Base-by-base conservation (phyloP, 2,329 filamentous ascomycete genomes). In the Ophiostoma sp. region DNA sequence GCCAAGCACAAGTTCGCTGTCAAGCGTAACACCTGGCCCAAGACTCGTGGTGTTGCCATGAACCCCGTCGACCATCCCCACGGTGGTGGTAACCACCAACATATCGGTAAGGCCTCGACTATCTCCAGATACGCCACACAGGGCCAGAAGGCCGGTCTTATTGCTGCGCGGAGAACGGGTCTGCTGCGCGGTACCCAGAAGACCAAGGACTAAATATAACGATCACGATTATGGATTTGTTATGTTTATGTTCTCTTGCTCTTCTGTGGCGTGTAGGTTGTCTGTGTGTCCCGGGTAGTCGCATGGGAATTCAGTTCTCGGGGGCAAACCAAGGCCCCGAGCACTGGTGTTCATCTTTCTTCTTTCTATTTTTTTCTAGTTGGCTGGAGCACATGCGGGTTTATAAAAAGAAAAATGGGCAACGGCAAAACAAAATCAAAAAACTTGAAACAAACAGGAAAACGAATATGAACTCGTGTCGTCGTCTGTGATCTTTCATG, bases 21-120 rank as follows among this genome's bases (percentile, higher is more conserved):
- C 86, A 99, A 99, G 93, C 93, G 95, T 81, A 98, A 99, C 92
- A 94, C 89, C 81, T 99, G 95, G 95, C 95, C 95, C 85, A 97
- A 96, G 92, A 99, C 95, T 88, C 94, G 95, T 95, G 95, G 95
- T 97, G 95, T 99, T 90, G 95, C 95, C 84, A 99, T 99, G 95
- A 99, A 99, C 87, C 95, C 95, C 78, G 95, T 99, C 79, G 95
- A 99, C 85, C 95, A 99, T 89, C 91, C 91, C 83, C 91, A 95
- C 89, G 91, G 91, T 91, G 91, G 90, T 92, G 85, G 95, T 97
- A 98, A 99, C 89, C 95, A 99, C 84, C 95, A 99, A 88, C 95
- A 99, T 85, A 97, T 97, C 80, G 93, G 95, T 91, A 98, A 99
- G 87, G 95, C 95, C 78, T 99, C 95, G 76, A 99, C 95, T 81